Evolutionary conservation across 2,329 filamentous ascomycete species (phyloP).

Genomic region (Teratosphaeria zuluensis): DNA sequence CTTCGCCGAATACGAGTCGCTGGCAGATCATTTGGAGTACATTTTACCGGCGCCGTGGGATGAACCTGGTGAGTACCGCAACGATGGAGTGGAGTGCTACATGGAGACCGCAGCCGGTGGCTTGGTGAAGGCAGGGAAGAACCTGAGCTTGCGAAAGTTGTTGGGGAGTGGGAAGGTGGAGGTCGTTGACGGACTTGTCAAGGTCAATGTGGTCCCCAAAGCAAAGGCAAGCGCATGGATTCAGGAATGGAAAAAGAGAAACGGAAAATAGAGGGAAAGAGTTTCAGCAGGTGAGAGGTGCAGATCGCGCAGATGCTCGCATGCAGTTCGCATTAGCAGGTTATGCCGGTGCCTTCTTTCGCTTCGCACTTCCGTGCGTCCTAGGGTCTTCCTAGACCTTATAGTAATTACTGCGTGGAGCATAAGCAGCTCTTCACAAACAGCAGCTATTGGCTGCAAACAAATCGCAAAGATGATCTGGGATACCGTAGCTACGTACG

Average conservation of each 20-base stretch:
- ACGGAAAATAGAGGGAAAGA: slow-evolving; percentile 10
- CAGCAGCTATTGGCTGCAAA: background rate
- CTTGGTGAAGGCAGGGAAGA: slow-evolving; percentile 82
- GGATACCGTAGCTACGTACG: background rate
- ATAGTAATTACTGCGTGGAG: background rate
- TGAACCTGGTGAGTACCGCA: slow-evolving; percentile 52
- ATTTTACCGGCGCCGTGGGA: slow-evolving; percentile 91
- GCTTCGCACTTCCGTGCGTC: background rate
- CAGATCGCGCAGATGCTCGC: background rate
- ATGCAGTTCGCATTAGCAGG: too few relatives aligned
- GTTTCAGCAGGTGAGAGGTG: background rate
- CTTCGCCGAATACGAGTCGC: slow-evolving; percentile 65
- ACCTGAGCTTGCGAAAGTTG: slow-evolving; percentile 65
- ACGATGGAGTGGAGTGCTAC: slow-evolving; percentile 67
- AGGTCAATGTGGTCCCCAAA: slow-evolving; percentile 72
- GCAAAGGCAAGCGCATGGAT: slow-evolving; percentile 65
- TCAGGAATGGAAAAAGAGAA: slow-evolving; percentile 71
- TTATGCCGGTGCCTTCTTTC: too few relatives aligned
- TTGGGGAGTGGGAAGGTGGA: slow-evolving; percentile 69
- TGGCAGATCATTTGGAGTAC: slow-evolving; percentile 72
- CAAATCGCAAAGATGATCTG: background rate
- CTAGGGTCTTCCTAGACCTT: background rate
- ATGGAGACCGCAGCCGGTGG: slow-evolving; percentile 75
- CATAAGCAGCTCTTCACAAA: background rate
- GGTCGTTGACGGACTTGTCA: slow-evolving; percentile 76